Base-by-base conservation (phyloP, 2,329 filamentous ascomycete genomes). In the Raffaelea arxii region DNA sequence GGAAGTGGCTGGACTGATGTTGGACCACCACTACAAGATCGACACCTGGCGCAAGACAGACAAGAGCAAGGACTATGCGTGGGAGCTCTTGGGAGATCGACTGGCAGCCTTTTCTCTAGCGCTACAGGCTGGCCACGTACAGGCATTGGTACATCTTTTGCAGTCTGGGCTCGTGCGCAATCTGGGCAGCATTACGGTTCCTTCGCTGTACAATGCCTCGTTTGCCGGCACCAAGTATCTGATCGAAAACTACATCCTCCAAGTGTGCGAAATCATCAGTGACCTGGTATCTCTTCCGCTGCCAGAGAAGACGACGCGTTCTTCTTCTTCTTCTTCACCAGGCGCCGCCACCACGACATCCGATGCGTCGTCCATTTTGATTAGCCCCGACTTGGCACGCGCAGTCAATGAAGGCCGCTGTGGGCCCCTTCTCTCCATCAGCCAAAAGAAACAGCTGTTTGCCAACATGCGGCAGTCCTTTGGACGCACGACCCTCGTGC, bases 381-480 rank as follows among this genome's bases (percentile, higher is more conserved):
- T 51, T 18, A 48, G 46, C 40, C 44, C 48, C n/a, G 51, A 51
- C 12, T 47, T 54, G 16, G 47, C 47, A 3, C 48, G 41, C n/a
- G 51, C 51, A n/a, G 42, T 54, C 2, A 32, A 39, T 36, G 49
- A 50, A 7, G 49, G 51, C 25, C 46, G 47, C 22, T 44, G 44
- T 41, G 22, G 38, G 19, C 41, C 42, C 42, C 44, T 48, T 16
- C 41, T 49, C 16, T 42, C 52, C 9, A 16, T 32, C 3, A 30
- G 43, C 23, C 45, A 48, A 41, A 95, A 94, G 66, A 70, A 94
- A 46, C 86, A 94, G 64, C 78, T 94, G 47, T 72, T 95, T 44
- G 86, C 92, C 56, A 87, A 94, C 63, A 88, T 88, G 10, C 75
- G 90, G 11, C 87, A 92, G 61, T 86, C 88, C 0, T 94, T 94